These are phyloP conservation scores for Xylaria polymorpha DNA, from an alignment of 2,329 filamentous ascomycete genomes.

Conservation along the genomic window DNA sequence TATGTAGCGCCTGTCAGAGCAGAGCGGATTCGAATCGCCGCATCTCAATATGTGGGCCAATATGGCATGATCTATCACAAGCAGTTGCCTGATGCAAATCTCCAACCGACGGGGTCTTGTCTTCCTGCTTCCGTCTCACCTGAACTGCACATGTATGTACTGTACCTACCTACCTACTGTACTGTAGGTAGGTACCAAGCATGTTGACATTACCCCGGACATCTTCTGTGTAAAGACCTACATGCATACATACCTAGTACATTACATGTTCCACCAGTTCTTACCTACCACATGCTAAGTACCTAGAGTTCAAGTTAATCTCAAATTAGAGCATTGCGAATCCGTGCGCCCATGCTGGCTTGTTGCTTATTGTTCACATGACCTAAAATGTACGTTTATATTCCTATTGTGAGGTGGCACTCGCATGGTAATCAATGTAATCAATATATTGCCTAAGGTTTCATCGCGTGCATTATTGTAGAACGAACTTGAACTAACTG, in stretches of 20 bases:
- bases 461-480: background rate
- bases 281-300: background rate
- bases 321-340: background rate
- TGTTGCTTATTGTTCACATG: constrained; percentile 1
- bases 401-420: background rate
- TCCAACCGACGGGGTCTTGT: background rate
- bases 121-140: background rate
- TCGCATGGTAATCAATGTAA: background rate
- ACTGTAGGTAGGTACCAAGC: too few species aligned
- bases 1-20: background rate
- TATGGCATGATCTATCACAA: background rate
- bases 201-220: background rate
- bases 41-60: background rate
- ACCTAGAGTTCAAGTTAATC: too few species aligned
- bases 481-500: background rate
- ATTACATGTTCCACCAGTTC: background rate
- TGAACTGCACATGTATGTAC: background rate
- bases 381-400: background rate
- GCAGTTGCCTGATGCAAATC: background rate
- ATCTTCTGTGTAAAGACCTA: background rate
- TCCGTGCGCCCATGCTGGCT: background rate
- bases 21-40: background rate
- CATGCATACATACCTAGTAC: background rate
- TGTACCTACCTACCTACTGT: too few species aligned
- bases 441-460: background rate